Conservation (phyloP, 352 stramenopile genomes). For the Globisporangium acanthophoron region DNA sequence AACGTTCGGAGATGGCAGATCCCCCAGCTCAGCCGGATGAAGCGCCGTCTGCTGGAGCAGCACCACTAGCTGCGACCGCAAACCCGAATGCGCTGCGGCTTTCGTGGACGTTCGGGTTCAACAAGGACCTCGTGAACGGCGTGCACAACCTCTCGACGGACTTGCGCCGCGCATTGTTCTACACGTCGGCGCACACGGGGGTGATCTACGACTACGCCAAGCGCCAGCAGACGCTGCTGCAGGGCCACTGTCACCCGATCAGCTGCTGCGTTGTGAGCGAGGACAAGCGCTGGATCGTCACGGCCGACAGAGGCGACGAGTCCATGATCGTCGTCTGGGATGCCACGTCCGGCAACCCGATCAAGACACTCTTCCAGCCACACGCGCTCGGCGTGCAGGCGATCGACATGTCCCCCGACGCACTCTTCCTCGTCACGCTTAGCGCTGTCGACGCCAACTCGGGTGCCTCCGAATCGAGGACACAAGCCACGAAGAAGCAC, state of each 20-base stretch:
- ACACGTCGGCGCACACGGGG: slow-evolving; percentile 87
- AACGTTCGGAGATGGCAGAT: no score
- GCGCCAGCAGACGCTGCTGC: slow-evolving; percentile 82
- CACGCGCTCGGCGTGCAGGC: slow-evolving; percentile 74
- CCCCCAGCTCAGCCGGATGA: no score
- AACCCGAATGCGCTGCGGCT: slow-evolving; percentile 55
- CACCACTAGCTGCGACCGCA: no score
- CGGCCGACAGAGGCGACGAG: slow-evolving; percentile 79
- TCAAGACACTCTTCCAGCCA: slow-evolving; percentile 89
- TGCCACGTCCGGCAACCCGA: slow-evolving; percentile 65
- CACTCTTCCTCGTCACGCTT: slow-evolving; percentile 87
- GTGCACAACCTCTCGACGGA: slow-evolving; percentile 86
- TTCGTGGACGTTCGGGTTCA: slow-evolving; percentile 89
- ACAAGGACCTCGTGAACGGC: slow-evolving; percentile 82
- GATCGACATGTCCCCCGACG: slow-evolving; percentile 87
- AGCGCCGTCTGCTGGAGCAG: background rate
- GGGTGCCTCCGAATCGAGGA: background rate
- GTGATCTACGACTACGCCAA: slow-evolving; percentile 91
- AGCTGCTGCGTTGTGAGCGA: slow-evolving; percentile 84
- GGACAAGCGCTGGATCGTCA: slow-evolving; percentile 92
- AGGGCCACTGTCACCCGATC: slow-evolving; percentile 91
- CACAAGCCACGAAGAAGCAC: background rate
- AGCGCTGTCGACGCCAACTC: slow-evolving; percentile 26
- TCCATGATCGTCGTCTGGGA: slow-evolving; percentile 94
- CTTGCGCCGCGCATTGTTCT: slow-evolving; percentile 78